These are phyloP conservation scores for Medicago ruthenica DNA, from an alignment of 306 rosid species.

Conservation along the genomic window DNA sequence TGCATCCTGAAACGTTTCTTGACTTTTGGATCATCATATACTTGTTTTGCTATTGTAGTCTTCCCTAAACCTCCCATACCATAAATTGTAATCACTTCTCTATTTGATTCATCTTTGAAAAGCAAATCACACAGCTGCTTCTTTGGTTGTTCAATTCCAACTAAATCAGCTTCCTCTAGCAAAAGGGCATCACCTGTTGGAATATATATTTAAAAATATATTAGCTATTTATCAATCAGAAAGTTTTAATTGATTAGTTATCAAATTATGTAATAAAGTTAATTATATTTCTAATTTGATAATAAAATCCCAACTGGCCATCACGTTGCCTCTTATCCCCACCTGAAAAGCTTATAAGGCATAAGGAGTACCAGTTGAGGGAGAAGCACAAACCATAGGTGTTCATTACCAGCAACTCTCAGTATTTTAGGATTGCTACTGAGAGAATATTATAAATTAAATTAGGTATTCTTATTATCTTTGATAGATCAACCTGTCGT, in stretches of 20 bases:
- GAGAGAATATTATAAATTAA: background rate
- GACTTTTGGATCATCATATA: conserved; percentile 55
- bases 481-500: background rate
- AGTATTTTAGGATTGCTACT: no score
- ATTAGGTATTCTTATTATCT: background rate
- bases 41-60: conserved; percentile 61
- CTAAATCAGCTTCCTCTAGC: conserved; percentile 65
- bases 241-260: no score
- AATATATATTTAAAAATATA: no score
- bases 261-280: no score
- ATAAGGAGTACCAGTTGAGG: no score
- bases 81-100: conserved; percentile 50
- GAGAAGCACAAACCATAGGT: no score
- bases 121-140: conserved; percentile 50
- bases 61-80: conserved; percentile 73
- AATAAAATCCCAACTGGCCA: no score
- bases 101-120: conserved; percentile 46
- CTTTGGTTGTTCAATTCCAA: conserved; percentile 64
- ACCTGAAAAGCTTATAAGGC: no score
- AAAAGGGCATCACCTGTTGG: conserved; percentile 59
- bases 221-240: no score
- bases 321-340: no score
- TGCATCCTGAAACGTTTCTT: conserved; percentile 51
- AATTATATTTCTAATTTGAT: no score
- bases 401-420: no score